phyloP scores from a whole-genome alignment of 495 filamentous ascomycete species.

The Apodospora peruviana region DNA sequence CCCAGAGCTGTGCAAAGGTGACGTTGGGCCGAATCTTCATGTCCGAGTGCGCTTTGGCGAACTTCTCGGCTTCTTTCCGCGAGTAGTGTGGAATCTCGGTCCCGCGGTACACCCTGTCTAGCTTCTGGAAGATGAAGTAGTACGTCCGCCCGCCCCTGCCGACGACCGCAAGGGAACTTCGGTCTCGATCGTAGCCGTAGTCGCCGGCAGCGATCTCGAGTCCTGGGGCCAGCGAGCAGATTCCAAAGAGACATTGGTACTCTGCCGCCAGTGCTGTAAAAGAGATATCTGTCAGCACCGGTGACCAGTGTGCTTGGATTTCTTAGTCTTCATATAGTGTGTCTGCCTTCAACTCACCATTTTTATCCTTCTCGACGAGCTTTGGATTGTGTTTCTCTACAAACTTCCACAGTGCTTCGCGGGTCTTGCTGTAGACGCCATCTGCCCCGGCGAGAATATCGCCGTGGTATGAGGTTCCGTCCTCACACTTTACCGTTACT shows the following conservation, averaged over 20 bases:
- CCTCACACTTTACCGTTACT: slow-evolving; percentile 14
- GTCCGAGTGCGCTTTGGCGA: slow-evolving; percentile 18
- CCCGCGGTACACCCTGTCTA: slow-evolving; percentile 4
- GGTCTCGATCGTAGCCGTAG: slow-evolving; percentile 7
- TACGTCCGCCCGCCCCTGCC: slow-evolving; percentile 15
- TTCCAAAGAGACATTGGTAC: slow-evolving; percentile 37
- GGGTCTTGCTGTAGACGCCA: slow-evolving; percentile 41
- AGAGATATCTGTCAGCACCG: neutral
- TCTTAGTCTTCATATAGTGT: neutral
- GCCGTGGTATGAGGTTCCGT: slow-evolving; percentile 35
- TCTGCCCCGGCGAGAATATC: slow-evolving; percentile 41
- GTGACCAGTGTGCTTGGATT: neutral
- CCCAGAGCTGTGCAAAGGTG: slow-evolving; percentile 28
- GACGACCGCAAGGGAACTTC: slow-evolving; percentile 13
- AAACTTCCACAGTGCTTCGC: slow-evolving; percentile 34
- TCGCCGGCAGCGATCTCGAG: neutral
- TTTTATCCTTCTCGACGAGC: slow-evolving; percentile 9
- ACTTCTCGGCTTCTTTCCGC: slow-evolving; percentile 25
- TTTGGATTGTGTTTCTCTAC: slow-evolving; percentile 5
- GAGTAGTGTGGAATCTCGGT: slow-evolving; percentile 25
- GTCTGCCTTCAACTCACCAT: no score
- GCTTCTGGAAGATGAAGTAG: slow-evolving; percentile 30
- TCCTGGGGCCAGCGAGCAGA: slow-evolving; percentile 3
- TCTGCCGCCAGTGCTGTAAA: slow-evolving; percentile 13
- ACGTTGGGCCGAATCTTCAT: slow-evolving; percentile 23